phyloP scores from a whole-genome alignment of 1,284 basidiomycete genomes.

The Coniferiporia weirii region DNA sequence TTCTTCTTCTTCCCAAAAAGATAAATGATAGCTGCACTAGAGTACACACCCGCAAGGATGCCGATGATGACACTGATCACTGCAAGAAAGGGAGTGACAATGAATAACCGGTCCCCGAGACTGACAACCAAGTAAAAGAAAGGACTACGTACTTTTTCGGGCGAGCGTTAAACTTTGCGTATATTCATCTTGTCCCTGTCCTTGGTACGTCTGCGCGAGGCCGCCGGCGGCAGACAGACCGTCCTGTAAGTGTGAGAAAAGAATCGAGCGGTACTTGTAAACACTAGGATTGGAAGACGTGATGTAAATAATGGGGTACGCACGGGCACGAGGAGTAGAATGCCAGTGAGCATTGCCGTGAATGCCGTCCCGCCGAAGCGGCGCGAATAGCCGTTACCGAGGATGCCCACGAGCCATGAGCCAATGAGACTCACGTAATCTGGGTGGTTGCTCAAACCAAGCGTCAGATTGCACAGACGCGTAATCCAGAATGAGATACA shows the following conservation, averaged over 20 bases:
- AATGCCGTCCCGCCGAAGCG: constrained; percentile 77
- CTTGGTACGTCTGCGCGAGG: constrained; percentile 63
- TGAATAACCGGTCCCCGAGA: constrained; percentile 29
- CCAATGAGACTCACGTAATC: constrained; percentile 68
- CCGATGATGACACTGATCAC: constrained; percentile 86
- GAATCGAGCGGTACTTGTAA: neutral
- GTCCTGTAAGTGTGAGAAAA: constrained; percentile 41
- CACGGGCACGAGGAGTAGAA: constrained; percentile 80
- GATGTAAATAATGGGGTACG: constrained; percentile 25
- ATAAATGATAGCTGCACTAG: constrained; percentile 75
- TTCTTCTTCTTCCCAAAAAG: constrained; percentile 70
- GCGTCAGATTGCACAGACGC: constrained; percentile 28
- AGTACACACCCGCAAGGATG: constrained; percentile 79
- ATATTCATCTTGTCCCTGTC: constrained; percentile 52
- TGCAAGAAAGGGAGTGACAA: neutral
- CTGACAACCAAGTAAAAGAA: constrained; percentile 38
- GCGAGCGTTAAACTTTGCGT: constrained; percentile 17
- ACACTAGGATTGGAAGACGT: neutral
- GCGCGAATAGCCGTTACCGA: constrained; percentile 79
- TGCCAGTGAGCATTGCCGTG: constrained; percentile 85
- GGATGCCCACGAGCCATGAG: constrained; percentile 75
- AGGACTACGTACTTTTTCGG: constrained; percentile 18
- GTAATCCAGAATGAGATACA: constrained; percentile 17
- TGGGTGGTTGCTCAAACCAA: constrained; percentile 35
- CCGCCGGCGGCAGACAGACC: constrained; percentile 84